Evolutionary conservation across 2,329 filamentous ascomycete genomes (phyloP).

Genomic region (Xylariales sp.): DNA sequence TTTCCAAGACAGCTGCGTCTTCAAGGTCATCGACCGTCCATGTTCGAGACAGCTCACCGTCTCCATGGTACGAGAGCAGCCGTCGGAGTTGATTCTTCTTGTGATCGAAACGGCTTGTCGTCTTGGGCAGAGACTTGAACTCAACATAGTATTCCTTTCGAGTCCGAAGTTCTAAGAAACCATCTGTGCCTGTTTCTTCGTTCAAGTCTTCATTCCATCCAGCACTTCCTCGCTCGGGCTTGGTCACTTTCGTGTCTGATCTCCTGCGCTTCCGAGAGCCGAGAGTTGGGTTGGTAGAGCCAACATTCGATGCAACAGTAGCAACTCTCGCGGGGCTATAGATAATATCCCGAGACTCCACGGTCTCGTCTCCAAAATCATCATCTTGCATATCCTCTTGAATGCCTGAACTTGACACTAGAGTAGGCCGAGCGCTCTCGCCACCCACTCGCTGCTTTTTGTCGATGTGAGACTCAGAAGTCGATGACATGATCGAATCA

Average conservation of each 20-base stretch:
- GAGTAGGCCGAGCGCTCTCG: too few species aligned
- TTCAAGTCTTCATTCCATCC: background rate
- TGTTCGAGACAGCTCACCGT: background rate
- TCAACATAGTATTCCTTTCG: slow-evolving; percentile 19
- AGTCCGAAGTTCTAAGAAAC: slow-evolving; percentile 14
- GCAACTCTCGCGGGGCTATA: too few species aligned
- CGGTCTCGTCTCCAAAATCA: too few species aligned
- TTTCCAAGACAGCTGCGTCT: slow-evolving; percentile 19
- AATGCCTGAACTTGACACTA: too few species aligned
- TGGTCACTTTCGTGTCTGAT: background rate
- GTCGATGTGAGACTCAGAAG: too few species aligned
- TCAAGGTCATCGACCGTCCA: slow-evolving; percentile 18
- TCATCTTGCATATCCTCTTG: too few species aligned
- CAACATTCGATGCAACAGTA: too few species aligned
- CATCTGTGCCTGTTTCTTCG: background rate
- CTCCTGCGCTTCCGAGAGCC: too few species aligned
- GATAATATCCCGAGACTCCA: too few species aligned
- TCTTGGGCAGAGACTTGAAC: slow-evolving; percentile 17
- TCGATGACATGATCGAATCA: too few species aligned
- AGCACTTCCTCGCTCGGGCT: background rate
- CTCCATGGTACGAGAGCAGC: slow-evolving; percentile 14
- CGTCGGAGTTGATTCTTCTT: slow-evolving; percentile 21
- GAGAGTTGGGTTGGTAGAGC: too few species aligned
- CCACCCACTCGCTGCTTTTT: too few species aligned
- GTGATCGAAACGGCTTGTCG: slow-evolving; percentile 18